phyloP scores from a whole-genome alignment of 2,329 filamentous ascomycete genomes.

The Amauroascus verrucosus region DNA sequence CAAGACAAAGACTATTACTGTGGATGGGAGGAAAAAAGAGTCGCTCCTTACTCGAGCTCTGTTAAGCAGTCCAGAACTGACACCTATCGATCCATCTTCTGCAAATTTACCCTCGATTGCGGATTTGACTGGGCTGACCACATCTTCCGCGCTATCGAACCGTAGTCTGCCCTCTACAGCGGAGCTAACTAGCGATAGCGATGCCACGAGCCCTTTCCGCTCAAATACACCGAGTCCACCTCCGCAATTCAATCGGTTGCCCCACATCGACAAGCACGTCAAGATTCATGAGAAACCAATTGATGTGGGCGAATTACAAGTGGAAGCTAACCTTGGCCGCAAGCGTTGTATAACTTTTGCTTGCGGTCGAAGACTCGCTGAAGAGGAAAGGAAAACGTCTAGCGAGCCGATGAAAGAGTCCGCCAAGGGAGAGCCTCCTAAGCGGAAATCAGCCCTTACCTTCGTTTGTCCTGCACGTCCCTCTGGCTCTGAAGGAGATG shows the following conservation, averaged over 20 bases:
- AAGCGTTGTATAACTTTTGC: slow-evolving; percentile 91
- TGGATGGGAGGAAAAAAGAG: slow-evolving; percentile 49
- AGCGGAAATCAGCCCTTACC: slow-evolving; percentile 38
- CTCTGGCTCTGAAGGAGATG: slow-evolving; percentile 17
- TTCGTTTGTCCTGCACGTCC: slow-evolving; percentile 39
- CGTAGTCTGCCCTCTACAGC: slow-evolving; percentile 77
- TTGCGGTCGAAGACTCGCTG: slow-evolving; percentile 54
- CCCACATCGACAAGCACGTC: slow-evolving; percentile 6
- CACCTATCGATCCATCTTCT: slow-evolving; percentile 22
- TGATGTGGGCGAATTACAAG: slow-evolving; percentile 43
- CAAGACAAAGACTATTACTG: slow-evolving; percentile 39
- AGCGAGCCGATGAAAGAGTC: slow-evolving; percentile 22
- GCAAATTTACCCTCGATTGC: slow-evolving; percentile 3
- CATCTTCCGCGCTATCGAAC: slow-evolving; percentile 34
- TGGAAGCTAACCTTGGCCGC: slow-evolving; percentile 57
- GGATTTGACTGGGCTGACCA: slow-evolving; percentile 18
- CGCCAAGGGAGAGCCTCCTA: slow-evolving; percentile 23
- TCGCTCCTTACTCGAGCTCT: slow-evolving; percentile 84
- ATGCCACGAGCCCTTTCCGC: slow-evolving; percentile 77
- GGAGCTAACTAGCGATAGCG: slow-evolving; percentile 90
- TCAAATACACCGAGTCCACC: slow-evolving; percentile 83
- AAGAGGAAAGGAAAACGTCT: slow-evolving; percentile 30
- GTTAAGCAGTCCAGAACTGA: slow-evolving; percentile 52
- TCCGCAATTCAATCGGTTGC: slow-evolving; percentile 34
- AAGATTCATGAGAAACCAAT: slow-evolving; percentile 14